Base-by-base conservation (phyloP, 305 asterid genomes). In the Coffea humblotiana region DNA sequence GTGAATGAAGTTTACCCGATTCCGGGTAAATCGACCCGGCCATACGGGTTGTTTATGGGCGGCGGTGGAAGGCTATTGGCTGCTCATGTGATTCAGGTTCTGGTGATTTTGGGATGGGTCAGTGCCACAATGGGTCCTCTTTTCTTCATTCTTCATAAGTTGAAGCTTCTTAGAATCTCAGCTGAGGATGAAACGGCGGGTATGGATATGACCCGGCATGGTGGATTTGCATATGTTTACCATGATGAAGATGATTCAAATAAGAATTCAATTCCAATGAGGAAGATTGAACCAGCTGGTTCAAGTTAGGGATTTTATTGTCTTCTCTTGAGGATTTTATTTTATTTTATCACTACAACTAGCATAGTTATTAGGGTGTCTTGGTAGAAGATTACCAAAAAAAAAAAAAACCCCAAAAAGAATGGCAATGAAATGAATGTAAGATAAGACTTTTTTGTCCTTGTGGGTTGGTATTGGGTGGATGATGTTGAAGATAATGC, bases 161-260 rank as follows among this genome's bases (percentile, higher is more conserved):
- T 92, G 13, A 94, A 92, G 11, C 88, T 94, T 21, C 92, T 94
- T 0, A 86, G 98, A 80, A 92, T 94, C 72, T 94, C 98, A 0
- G 77, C 85, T 8, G 97, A 92, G 0, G 98, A 94, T 15, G 98
- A 94, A 68, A 64, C 90, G 89, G 94, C 98, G 89, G 98, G 98
- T 87, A 91, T 94, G 97, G 98, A 94, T 89, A 35, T 89, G 88
- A 94, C 98, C 94, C 94, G 97, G 18, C 98, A 94, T 51, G 98
- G 98, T 25, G 98, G 98, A 10, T 91, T 94, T 18, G 98, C 98
- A 0, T 94, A 94, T 48, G 92, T 71, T 1, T 93, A 90, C 47
- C 77, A 77, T 52, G 88, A 86, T 66, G 97, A 94, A 0, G 97
- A 91, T 9, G 85, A 84, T 4, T 64, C 71, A 0, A 61, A 52